These are phyloP conservation scores for Eimeria sp. DNA, from an alignment of 169 alveolate genomes.

Conservation along the genomic window DNA sequence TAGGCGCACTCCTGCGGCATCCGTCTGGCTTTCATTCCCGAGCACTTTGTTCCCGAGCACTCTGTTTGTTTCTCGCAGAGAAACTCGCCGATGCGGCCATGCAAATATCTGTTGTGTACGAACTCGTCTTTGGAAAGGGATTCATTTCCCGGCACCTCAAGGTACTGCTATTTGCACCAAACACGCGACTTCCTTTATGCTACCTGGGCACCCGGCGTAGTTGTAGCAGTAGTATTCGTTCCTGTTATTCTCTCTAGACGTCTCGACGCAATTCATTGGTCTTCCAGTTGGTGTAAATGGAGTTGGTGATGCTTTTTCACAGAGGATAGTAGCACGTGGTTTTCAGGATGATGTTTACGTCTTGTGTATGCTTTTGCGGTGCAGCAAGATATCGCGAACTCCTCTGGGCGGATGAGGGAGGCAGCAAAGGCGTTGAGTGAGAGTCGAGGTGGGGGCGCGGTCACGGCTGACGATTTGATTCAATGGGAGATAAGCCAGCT, in stretches of 20 bases:
- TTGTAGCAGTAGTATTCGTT: neutral
- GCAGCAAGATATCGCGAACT: conserved; percentile 73
- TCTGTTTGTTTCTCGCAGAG: conserved; percentile 42
- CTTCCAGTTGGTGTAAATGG: neutral
- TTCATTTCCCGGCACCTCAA: conserved; percentile 58
- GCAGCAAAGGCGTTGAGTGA: conserved; percentile 59
- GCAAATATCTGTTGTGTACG: conserved; percentile 68
- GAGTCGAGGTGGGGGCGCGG: conserved; percentile 58
- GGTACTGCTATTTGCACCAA: neutral
- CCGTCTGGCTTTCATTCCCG: neutral
- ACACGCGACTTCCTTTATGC: neutral
- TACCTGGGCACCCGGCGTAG: neutral
- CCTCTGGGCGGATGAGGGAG: conserved; percentile 57
- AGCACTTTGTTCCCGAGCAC: neutral
- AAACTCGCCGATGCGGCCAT: conserved; percentile 76
- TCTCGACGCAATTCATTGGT: neutral
- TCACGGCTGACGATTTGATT: conserved; percentile 59
- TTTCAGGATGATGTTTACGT: neutral
- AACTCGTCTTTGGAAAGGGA: conserved; percentile 51
- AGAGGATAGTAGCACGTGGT: neutral
- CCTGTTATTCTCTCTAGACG: neutral
- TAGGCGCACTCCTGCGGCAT: neutral
- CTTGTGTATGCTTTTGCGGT: neutral
- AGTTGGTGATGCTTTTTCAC: neutral
- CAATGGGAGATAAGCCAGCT: conserved; percentile 27